phyloP scores from a whole-genome alignment of 2,329 filamentous ascomycete species.

The Bipolaris oryzae region DNA sequence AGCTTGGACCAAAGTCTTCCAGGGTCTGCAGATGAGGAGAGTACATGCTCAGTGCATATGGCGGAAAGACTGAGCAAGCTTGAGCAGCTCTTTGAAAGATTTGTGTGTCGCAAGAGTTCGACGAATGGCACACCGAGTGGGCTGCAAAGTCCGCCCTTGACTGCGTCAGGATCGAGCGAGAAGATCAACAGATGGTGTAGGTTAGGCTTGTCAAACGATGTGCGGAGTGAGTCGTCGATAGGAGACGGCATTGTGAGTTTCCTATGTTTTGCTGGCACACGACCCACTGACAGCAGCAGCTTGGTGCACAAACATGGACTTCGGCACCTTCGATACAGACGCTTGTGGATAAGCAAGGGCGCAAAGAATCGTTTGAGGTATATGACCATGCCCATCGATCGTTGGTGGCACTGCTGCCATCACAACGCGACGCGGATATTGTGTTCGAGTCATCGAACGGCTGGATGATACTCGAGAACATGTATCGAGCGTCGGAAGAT shows the following conservation, averaged over 20 bases:
- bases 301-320: slow-evolving; percentile 39
- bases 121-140: slow-evolving; percentile 13
- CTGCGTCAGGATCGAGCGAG: slow-evolving; percentile 26
- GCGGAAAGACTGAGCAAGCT: slow-evolving; percentile 43
- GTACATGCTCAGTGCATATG: slow-evolving; percentile 37
- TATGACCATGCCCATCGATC: slow-evolving; percentile 30
- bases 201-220: slow-evolving; percentile 29
- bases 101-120: slow-evolving; percentile 42
- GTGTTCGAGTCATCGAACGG: slow-evolving; percentile 46
- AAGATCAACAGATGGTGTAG: slow-evolving; percentile 27
- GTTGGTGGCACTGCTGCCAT: slow-evolving; percentile 39
- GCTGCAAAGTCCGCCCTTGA: slow-evolving; percentile 29
- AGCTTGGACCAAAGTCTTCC: slow-evolving; percentile 21
- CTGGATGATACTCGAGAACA: slow-evolving; percentile 41
- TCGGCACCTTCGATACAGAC: slow-evolving; percentile 39
- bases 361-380: slow-evolving; percentile 2
- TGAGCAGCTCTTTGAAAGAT: slow-evolving; percentile 45
- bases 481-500: slow-evolving; percentile 38
- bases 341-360: slow-evolving; percentile 25
- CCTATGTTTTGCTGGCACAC: not conserved
- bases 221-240: slow-evolving; percentile 36
- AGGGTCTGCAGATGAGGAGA: slow-evolving; percentile 25
- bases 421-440: slow-evolving; percentile 45
- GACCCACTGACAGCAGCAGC: slow-evolving; percentile 28
- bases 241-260: slow-evolving; percentile 40